phyloP scores from a whole-genome alignment of 192 early-diverging fungal species.

The Phlyctochytrium bullatum region DNA sequence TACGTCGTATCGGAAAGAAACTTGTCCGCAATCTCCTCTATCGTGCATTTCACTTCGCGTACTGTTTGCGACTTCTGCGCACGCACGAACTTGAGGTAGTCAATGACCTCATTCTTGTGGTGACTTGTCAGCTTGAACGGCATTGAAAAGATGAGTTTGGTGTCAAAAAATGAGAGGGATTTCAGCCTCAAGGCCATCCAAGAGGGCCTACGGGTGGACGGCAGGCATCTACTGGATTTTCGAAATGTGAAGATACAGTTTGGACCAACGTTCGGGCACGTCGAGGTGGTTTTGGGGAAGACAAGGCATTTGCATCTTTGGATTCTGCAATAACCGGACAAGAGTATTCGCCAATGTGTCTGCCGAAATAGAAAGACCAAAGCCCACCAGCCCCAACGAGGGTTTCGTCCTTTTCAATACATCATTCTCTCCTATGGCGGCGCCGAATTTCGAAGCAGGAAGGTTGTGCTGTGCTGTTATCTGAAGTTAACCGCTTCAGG shows the following conservation, averaged over 20 bases:
- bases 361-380: conserved; percentile 59
- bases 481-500: conserved; percentile 28
- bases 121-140: background rate
- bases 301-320: conserved; percentile 51
- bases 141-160: conserved; percentile 16
- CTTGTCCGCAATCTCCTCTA: conserved; percentile 14
- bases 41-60: conserved; percentile 9
- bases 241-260: conserved; percentile 62
- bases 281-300: conserved; percentile 77
- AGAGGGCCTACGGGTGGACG: conserved; percentile 73
- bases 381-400: conserved; percentile 65
- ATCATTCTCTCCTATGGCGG: conserved; percentile 85
- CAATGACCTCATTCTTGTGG: background rate
- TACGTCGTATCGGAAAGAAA: conserved; percentile 18
- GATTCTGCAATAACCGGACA: background rate
- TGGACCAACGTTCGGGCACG: conserved; percentile 68
- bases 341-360: conserved; percentile 50
- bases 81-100: conserved; percentile 20
- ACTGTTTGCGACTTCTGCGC: conserved; percentile 14
- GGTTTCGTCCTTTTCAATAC: conserved; percentile 83
- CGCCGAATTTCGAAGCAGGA: conserved; percentile 66
- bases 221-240: conserved; percentile 73
- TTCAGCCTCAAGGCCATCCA: conserved; percentile 72
- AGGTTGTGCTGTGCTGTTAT: conserved; percentile 31
- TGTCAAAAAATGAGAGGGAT: conserved; percentile 71